Evolutionary conservation across 306 rosid species (phyloP).

Genomic region (Amphicarpaea edgeworthii): DNA sequence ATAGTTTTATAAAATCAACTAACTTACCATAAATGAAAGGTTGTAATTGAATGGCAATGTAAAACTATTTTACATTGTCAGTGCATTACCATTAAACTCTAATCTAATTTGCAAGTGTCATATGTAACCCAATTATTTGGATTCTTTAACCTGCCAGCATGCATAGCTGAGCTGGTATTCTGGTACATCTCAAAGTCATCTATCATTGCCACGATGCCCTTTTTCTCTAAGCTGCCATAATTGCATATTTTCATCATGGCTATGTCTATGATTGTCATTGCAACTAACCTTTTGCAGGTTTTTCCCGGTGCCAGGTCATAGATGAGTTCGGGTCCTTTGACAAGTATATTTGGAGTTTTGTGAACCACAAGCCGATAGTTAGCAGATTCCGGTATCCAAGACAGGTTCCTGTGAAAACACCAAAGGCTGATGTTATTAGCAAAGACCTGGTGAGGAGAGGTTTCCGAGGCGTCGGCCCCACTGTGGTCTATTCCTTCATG

Average conservation of each 20-base stretch:
- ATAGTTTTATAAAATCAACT: too few species aligned
- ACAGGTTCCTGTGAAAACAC: constrained; percentile 82
- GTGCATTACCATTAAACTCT: too few species aligned
- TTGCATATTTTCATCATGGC: constrained; percentile 41
- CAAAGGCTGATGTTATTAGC: constrained; percentile 84
- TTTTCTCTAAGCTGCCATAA: constrained; percentile 47
- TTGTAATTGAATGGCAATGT: too few species aligned
- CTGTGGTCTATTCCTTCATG: constrained; percentile 84
- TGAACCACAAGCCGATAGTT: constrained; percentile 77
- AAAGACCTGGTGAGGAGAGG: constrained; percentile 85
- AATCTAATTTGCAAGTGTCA: constrained; percentile 45
- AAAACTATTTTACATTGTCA: too few species aligned
- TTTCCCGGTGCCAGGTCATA: constrained; percentile 73
- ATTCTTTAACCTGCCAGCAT: constrained; percentile 58
- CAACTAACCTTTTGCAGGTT: constrained; percentile 72
- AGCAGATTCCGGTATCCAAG: constrained; percentile 78
- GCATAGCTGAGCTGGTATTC: constrained; percentile 51
- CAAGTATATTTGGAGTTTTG: constrained; percentile 86
- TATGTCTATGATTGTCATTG: constrained; percentile 41
- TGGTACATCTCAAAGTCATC: constrained; percentile 39
- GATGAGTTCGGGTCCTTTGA: constrained; percentile 77
- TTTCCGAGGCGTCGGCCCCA: constrained; percentile 80
- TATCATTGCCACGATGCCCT: constrained; percentile 24
- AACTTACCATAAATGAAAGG: too few species aligned
- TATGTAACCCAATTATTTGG: constrained; percentile 54